These are phyloP conservation scores for Phytopythium oedochilum DNA, from an alignment of 352 stramenopile species.

Conservation along the genomic window DNA sequence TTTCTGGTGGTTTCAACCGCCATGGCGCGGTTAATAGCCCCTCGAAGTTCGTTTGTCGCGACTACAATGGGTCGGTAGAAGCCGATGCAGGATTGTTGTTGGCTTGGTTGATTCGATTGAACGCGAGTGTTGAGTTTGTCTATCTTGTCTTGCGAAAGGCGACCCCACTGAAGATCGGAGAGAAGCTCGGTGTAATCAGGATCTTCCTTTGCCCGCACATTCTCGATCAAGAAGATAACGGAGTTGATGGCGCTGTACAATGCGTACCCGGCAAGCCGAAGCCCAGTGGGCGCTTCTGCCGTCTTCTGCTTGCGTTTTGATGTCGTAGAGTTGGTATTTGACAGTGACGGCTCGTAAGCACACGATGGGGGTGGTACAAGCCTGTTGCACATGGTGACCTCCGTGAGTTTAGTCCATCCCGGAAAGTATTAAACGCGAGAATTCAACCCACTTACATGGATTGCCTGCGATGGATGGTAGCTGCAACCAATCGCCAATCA, in stretches of 20 bases:
- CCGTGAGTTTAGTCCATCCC: too few species aligned
- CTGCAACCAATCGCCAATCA: constrained; percentile 19
- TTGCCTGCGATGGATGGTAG: constrained; percentile 8
- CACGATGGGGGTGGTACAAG: too few species aligned
- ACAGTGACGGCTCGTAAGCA: too few species aligned
- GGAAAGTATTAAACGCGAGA: too few species aligned
- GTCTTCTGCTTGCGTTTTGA: too few species aligned
- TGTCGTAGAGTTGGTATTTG: too few species aligned
- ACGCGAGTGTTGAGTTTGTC: constrained; percentile 4
- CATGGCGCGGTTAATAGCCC: constrained; percentile 10
- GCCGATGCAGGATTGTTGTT: not conserved
- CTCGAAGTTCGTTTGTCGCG: constrained; percentile 12
- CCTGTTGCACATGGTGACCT: too few species aligned
- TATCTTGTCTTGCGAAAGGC: not conserved
- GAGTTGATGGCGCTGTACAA: constrained; percentile 16
- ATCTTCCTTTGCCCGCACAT: constrained; percentile 10
- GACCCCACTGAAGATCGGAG: constrained; percentile 5
- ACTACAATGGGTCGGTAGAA: constrained; percentile 12
- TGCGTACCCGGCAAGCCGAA: constrained; percentile 6
- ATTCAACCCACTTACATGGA: constrained; percentile 12
- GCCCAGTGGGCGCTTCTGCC: too few species aligned
- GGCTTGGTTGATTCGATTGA: not conserved
- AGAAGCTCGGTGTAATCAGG: constrained; percentile 9
- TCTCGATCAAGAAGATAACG: constrained; percentile 17
- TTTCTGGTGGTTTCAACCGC: not conserved